These are phyloP conservation scores for Ogataea naganishii DNA, from an alignment of 805 yeast species.

Conservation along the genomic window DNA sequence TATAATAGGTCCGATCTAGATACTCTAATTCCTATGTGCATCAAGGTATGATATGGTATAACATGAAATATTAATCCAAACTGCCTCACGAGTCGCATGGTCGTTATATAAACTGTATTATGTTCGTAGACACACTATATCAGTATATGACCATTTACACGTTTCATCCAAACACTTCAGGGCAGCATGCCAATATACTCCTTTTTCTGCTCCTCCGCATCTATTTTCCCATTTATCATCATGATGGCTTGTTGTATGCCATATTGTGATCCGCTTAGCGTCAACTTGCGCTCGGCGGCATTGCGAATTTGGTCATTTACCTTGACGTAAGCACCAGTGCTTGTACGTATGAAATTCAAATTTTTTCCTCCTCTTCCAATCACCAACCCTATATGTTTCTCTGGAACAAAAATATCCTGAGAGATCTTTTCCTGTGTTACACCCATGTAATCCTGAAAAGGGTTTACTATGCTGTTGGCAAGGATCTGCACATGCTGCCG, in stretches of 20 bases:
- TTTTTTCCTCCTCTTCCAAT: conserved; percentile 84
- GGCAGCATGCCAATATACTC: too few relatives aligned
- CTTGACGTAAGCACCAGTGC: conserved; percentile 67
- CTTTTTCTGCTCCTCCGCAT: conserved; percentile 41
- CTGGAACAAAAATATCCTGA: conserved; percentile 70
- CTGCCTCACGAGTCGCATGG: too few relatives aligned
- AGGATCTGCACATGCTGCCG: conserved; percentile 8
- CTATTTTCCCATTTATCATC: conserved; percentile 65
- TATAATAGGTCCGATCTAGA: conserved; percentile 18
- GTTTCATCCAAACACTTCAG: too few relatives aligned
- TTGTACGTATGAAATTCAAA: conserved; percentile 66
- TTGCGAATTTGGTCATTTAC: conserved; percentile 55
- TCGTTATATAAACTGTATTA: too few relatives aligned
- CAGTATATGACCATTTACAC: too few relatives aligned
- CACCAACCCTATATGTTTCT: conserved; percentile 70
- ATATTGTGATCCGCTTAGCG: conserved; percentile 57
- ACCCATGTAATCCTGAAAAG: too few relatives aligned
- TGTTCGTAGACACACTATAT: too few relatives aligned
- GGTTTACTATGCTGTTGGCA: too few relatives aligned
- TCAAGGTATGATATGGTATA: too few relatives aligned
- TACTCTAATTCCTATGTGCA: too few relatives aligned
- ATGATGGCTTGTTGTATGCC: conserved; percentile 67
- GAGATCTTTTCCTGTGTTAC: conserved; percentile 39
- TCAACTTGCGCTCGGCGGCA: conserved; percentile 50
- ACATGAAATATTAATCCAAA: too few relatives aligned